Evolutionary conservation across 2,329 filamentous ascomycete species (phyloP).

Genomic region (Macrophomina tecta): DNA sequence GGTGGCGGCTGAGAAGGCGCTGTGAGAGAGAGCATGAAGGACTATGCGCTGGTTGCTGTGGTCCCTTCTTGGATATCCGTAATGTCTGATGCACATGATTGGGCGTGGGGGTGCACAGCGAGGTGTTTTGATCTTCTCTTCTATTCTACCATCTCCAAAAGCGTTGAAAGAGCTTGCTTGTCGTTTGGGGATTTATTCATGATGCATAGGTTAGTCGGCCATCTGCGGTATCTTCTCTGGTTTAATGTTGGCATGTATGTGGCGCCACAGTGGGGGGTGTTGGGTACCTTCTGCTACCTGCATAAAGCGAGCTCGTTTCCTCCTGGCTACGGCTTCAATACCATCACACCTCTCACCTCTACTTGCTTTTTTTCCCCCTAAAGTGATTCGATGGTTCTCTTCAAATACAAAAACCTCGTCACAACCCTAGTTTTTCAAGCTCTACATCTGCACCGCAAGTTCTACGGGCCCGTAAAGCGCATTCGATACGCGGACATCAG

Average conservation of each 20-base stretch:
- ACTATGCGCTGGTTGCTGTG: neutral
- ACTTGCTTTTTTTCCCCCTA: neutral
- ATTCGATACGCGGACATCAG: no score
- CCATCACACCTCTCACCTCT: neutral
- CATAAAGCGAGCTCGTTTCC: neutral
- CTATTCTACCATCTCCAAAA: neutral
- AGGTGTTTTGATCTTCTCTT: neutral
- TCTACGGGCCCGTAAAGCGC: no score
- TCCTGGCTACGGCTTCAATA: neutral
- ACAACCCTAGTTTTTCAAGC: no score
- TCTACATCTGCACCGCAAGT: no score
- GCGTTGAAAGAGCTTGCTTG: neutral
- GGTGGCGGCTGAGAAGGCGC: slow-evolving; percentile 48
- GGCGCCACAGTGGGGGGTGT: neutral
- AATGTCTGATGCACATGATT: no score
- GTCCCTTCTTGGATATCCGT: no score
- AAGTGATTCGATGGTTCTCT: neutral
- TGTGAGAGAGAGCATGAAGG: slow-evolving; percentile 19
- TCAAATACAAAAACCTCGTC: neutral
- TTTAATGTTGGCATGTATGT: neutral
- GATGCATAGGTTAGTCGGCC: neutral
- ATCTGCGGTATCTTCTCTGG: neutral
- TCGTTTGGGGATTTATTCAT: neutral
- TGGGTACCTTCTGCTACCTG: neutral
- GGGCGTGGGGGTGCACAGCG: neutral